Conservation (phyloP, 352 stramenopile genomes). For the Phytophthora idaei region DNA sequence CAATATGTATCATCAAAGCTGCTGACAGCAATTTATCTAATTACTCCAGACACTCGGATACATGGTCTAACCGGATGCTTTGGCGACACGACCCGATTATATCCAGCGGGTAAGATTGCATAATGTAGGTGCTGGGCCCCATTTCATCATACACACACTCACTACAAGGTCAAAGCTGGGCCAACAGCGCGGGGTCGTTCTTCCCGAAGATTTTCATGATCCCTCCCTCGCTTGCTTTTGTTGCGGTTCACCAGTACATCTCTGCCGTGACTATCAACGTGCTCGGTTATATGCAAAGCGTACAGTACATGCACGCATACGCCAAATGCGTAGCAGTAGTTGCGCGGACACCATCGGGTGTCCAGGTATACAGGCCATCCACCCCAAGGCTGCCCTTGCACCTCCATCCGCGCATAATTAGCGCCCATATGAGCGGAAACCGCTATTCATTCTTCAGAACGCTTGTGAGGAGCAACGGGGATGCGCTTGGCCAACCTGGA, state of each 20-base stretch:
- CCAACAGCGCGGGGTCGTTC: too few relatives aligned
- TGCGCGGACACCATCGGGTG: too few relatives aligned
- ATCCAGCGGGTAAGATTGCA: too few relatives aligned
- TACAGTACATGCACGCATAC: neutral
- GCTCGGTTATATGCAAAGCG: neutral
- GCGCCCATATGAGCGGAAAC: neutral
- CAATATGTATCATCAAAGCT: too few relatives aligned
- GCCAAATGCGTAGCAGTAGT: neutral
- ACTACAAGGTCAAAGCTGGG: neutral
- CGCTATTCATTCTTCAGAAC: neutral
- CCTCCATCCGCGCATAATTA: neutral
- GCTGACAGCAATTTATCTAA: too few relatives aligned
- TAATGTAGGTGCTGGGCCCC: too few relatives aligned
- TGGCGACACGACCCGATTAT: too few relatives aligned
- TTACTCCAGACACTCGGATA: too few relatives aligned
- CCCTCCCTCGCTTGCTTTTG: neutral
- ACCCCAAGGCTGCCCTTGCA: neutral
- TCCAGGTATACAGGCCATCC: neutral
- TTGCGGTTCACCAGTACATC: neutral
- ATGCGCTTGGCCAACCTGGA: neutral
- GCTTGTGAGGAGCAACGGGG: neutral
- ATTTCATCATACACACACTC: too few relatives aligned
- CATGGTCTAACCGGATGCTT: too few relatives aligned
- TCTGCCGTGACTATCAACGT: neutral
- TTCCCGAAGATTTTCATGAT: too few relatives aligned